Evolutionary conservation across 164 flowering plant genomes (phyloP).

Genomic region (Akebia trifoliata): DNA sequence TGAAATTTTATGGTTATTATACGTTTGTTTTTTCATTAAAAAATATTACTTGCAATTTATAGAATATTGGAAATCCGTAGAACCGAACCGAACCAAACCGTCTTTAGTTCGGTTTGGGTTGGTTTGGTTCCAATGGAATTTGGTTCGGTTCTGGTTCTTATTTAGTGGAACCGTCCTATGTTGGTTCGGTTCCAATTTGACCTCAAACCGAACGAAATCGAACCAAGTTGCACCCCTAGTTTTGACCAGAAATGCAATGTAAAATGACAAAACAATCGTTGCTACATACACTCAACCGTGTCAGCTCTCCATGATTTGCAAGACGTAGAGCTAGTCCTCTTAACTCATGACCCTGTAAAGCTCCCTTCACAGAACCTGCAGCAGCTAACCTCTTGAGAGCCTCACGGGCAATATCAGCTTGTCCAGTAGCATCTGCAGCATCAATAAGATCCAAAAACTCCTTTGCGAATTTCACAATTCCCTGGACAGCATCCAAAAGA

Average conservation of each 20-base stretch:
- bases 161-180: too few species aligned
- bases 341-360: conserved; percentile 72
- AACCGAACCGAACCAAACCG: too few species aligned
- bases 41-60: too few species aligned
- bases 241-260: neutral
- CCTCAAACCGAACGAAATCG: too few species aligned
- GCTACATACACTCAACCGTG: conserved; percentile 72
- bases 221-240: too few species aligned
- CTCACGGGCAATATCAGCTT: conserved; percentile 92
- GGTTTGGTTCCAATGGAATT: too few species aligned
- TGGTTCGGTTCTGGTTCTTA: too few species aligned
- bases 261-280: conserved; percentile 8
- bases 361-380: conserved; percentile 93
- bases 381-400: conserved; percentile 92
- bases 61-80: too few species aligned
- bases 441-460: conserved; percentile 93
- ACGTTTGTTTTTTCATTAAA: too few species aligned
- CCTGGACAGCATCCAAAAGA: conserved; percentile 84
- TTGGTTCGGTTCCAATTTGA: too few species aligned
- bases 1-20: too few species aligned
- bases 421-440: conserved; percentile 99
- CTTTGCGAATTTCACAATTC: conserved; percentile 83
- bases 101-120: too few species aligned
- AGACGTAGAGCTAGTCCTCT: conserved; percentile 88
- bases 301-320: conserved; percentile 96